These are phyloP conservation scores for Rhododendron vialii DNA, from an alignment of 148 eudicot species.

Conservation along the genomic window DNA sequence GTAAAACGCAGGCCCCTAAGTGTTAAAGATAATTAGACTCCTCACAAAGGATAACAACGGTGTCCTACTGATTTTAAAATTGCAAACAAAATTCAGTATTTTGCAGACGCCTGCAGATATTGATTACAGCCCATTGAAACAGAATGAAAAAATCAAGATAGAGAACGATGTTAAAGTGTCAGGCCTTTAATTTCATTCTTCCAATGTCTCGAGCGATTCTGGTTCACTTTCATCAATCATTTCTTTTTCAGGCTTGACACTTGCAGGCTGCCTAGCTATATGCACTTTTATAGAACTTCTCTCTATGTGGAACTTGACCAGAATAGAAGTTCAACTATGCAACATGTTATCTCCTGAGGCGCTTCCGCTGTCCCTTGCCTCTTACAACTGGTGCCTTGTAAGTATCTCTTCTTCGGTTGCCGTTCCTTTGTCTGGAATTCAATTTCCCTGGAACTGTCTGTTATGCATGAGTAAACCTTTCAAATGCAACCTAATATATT, in stretches of 20 bases:
- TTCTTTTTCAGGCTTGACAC: constrained; percentile 47
- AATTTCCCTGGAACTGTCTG: neutral
- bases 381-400: constrained; percentile 94
- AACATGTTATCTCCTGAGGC: constrained; percentile 93
- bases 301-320: constrained; percentile 96
- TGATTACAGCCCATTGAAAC: neutral
- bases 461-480: neutral
- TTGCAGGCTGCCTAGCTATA: constrained; percentile 49
- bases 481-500: neutral
- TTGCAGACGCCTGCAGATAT: neutral
- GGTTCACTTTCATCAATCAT: neutral
- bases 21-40: neutral
- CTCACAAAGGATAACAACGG: neutral
- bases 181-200: neutral
- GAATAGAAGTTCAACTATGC: constrained; percentile 88
- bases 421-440: neutral
- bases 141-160: neutral
- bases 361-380: constrained; percentile 73
- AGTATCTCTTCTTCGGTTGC: constrained; percentile 24
- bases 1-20: neutral
- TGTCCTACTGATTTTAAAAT: neutral
- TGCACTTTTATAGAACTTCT: constrained; percentile 79
- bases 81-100: neutral
- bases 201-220: neutral
- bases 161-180: neutral